Base-by-base conservation (phyloP, 352 stramenopile genomes). In the Thalassiosira allenii region DNA sequence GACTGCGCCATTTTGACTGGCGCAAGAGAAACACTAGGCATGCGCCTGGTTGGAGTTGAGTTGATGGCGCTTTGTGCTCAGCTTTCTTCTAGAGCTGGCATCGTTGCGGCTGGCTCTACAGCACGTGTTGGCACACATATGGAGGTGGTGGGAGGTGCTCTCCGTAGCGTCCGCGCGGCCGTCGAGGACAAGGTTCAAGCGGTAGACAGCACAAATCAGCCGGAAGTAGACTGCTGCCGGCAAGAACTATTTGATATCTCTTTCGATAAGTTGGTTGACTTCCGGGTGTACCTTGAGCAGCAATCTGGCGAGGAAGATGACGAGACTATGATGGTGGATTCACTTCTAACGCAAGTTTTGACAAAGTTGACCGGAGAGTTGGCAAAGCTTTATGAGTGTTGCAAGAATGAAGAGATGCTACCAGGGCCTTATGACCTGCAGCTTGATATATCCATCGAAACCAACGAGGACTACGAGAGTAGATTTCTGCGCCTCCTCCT, bases 61-160 rank as follows among this genome's bases (percentile, higher is more conserved):
- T 67, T 94, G 33, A 68, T 93, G 25, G 79, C 81, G 22, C 47
- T 93, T 41, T 93, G 87, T 62, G 51, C 62, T 49, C 90, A 94
- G 61, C 53, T 93, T 44, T 82, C 88, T 30, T 91, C 76, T 65
- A 79, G 75, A 72, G 78, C 59, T 59, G 90, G 90, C 44, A 86
- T 93, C 37, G 78, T 86, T 57, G 88, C 87, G 32, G 81, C 90
- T 54, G 81, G 82, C 27, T 85, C 78, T 43, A 70, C 88, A 54
- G 90, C 85, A 33, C 78, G 83, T 41, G 87, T 94, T 12, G 81
- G 84, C 14, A 93, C 90, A n/a, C 93, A 94, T 67, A 94, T 94
- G 90, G 81, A 94, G 65, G 90, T 94, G 37, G 81, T 94, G 27
- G 90, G 91, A 68, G 90, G 90, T 53, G 90, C 90, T 9, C 73